Base-by-base conservation (phyloP, 2,329 filamentous ascomycete genomes). In the Purpureocillium lavendulum region DNA sequence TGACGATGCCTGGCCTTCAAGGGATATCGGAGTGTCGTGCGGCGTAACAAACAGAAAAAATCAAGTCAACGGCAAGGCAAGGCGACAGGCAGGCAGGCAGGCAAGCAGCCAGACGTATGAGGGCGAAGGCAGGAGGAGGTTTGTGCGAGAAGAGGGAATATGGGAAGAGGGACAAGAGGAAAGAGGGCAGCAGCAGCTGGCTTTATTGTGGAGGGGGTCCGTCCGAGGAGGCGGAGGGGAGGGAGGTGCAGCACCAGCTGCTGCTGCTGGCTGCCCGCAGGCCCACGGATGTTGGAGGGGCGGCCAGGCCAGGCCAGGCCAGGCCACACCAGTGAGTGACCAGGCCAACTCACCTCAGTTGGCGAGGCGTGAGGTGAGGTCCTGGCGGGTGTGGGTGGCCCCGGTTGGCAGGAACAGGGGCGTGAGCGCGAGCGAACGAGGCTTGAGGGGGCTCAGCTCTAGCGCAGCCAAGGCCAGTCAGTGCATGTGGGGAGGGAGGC, bases 361-460 rank as follows among this genome's bases (percentile, higher is more conserved):
- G 21, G 21, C 10, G 21, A 6, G 21, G 21, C 21, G 6, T 5
- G 6, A 26, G 21, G 21, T 26, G 10, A 10, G 21, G n/a, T n/a
- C n/a, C n/a, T 26, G 10, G 21, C 10, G 21, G 21, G 10, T 5
- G 21, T 26, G 21, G 21, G 21, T 26, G 21, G 21, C 21, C 21
- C 5, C 21, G 21, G 21, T 26, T 26, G 21, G 21, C 21, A 26
- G 21, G 21, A 26, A 26, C 21, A 26, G 21, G 21, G 21, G 21
- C 21, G 21, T 26, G 21, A 26, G 21, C 21, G 21, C 21, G 21
- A 26, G 21, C 21, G 42, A 43, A 38, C 39, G 47, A 48, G 47
- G 47, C 46, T 49, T 48, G 21, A 26, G 21, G 44, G 44, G 46
- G 48, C 42, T 48, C 46, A 47, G 48, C 44, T 47, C 42, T 31